Conservation (phyloP, 208 protist species). For the Trichomonas vaginalis region DNA sequence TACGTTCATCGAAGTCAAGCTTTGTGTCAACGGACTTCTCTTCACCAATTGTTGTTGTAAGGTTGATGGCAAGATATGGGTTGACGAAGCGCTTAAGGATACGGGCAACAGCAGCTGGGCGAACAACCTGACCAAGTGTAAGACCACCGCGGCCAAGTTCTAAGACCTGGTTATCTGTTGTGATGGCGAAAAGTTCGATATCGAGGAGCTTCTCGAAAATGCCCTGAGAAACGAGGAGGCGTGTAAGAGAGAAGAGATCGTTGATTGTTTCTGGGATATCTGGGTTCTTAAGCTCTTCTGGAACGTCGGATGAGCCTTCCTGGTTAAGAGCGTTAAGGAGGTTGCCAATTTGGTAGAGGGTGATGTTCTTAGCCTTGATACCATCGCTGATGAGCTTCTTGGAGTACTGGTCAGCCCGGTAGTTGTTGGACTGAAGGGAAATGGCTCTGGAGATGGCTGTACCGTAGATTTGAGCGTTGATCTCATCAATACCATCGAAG, state of each 20-base stretch:
- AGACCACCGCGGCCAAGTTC: neutral
- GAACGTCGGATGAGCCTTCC: neutral
- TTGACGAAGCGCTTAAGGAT: neutral
- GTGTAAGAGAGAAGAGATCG: neutral
- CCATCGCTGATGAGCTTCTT: neutral
- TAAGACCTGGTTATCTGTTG: neutral
- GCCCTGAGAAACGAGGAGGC: neutral
- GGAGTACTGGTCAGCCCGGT: neutral
- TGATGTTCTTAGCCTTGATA: neutral
- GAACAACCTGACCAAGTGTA: neutral
- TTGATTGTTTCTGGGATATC: neutral
- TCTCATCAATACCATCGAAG: neutral
- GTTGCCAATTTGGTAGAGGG: neutral
- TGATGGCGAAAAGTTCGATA: neutral
- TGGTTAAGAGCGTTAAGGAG: too few relatives aligned
- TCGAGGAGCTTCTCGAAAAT: neutral
- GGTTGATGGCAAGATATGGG: neutral
- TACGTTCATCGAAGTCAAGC: neutral
- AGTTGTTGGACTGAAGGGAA: neutral
- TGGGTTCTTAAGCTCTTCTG: neutral
- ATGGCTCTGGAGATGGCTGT: neutral
- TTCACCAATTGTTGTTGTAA: neutral
- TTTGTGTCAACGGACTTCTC: neutral
- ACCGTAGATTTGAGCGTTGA: neutral
- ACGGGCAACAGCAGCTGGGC: neutral